Conservation (phyloP, 495 filamentous ascomycete genomes). For the Aspergillus kassunensis region DNA sequence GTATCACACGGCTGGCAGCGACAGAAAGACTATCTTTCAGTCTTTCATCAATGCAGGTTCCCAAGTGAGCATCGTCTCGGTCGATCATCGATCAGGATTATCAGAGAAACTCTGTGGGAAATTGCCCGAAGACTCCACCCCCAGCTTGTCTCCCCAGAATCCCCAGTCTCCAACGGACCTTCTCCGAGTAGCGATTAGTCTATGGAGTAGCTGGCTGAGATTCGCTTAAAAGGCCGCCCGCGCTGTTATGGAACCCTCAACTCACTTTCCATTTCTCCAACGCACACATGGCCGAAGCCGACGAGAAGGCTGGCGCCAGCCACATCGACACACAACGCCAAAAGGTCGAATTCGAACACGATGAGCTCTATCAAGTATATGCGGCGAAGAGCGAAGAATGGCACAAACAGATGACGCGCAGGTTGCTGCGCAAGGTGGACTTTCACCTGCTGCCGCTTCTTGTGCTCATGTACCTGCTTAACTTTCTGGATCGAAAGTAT, state of each 20-base stretch:
- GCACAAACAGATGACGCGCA: constrained; percentile 31
- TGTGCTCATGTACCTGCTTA: constrained; percentile 71
- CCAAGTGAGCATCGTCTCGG: too few species aligned
- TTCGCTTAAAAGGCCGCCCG: constrained; percentile 3
- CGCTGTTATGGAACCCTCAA: too few species aligned
- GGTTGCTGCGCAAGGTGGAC: constrained; percentile 60
- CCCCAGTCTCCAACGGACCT: background rate
- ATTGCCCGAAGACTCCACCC: too few species aligned
- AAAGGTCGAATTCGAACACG: constrained; percentile 16
- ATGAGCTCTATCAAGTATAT: constrained; percentile 32
- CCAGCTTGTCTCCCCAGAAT: constrained; percentile 7
- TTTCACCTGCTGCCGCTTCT: constrained; percentile 55
- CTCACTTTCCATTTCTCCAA: too few species aligned
- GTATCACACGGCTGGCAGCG: too few species aligned
- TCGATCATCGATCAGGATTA: too few species aligned
- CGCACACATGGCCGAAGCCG: constrained; percentile 7
- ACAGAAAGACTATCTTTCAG: too few species aligned
- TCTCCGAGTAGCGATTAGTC: too few species aligned
- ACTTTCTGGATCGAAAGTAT: constrained; percentile 69
- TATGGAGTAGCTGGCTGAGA: too few species aligned
- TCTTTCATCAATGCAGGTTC: too few species aligned
- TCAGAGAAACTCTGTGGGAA: too few species aligned
- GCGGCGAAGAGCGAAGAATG: constrained; percentile 28
- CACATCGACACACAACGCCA: background rate
- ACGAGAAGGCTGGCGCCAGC: constrained; percentile 6